These are phyloP conservation scores for Botrytis pseudocinerea DNA, from an alignment of 2,329 filamentous ascomycete genomes.

Conservation along the genomic window DNA sequence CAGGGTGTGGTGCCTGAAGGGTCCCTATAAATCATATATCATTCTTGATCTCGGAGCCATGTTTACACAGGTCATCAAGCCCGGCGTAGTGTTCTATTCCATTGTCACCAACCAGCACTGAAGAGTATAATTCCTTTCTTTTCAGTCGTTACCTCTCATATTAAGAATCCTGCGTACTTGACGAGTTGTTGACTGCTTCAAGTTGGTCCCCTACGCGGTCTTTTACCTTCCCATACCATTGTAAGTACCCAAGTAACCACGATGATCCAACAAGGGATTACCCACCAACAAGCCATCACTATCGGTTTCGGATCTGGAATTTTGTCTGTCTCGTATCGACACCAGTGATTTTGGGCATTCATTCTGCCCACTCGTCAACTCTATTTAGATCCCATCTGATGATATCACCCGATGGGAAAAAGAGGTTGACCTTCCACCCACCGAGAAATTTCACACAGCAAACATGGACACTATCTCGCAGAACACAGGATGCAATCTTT, in stretches of 20 bases:
- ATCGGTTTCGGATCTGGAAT: neutral
- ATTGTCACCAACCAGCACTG: neutral
- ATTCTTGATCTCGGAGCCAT: neutral
- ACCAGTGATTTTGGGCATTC: neutral
- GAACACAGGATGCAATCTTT: no score
- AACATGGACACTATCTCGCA: neutral
- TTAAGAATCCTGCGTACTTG: neutral
- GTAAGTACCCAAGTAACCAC: no score
- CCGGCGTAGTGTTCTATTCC: neutral
- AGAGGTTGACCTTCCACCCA: neutral
- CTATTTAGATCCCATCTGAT: neutral
- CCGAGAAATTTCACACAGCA: neutral
- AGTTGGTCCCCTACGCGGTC: neutral
- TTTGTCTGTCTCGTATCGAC: neutral
- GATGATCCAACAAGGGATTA: no score
- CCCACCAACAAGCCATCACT: neutral
- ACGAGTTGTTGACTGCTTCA: neutral
- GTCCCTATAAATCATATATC: neutral
- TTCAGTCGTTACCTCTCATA: neutral
- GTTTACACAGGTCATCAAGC: neutral
- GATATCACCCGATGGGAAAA: neutral
- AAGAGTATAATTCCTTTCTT: neutral
- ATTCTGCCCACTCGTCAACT: neutral
- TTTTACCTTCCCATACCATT: neutral
- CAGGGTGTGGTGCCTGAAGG: neutral